Evolutionary conservation across 2,329 filamentous ascomycete genomes (phyloP).

Genomic region (Fusarium continuum): DNA sequence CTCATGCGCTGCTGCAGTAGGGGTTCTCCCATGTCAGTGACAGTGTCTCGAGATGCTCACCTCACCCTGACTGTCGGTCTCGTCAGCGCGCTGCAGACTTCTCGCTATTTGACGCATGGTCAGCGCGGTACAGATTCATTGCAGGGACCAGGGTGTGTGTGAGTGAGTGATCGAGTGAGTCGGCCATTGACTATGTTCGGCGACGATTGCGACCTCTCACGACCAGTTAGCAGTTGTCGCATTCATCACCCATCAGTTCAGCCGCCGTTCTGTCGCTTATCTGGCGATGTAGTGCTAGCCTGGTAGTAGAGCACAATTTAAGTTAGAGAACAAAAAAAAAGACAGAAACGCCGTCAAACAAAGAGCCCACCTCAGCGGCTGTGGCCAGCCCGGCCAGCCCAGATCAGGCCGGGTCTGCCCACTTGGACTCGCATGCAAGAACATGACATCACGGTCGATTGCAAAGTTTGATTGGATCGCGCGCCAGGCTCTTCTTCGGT

Average conservation of each 20-base stretch:
- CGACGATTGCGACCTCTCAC: slow-evolving; percentile 1
- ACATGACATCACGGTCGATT: slow-evolving; percentile 35
- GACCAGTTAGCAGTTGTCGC: slow-evolving; percentile 11
- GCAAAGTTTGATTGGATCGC: slow-evolving; percentile 22
- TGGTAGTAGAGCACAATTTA: not conserved
- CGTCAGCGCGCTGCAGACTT: slow-evolving; percentile 29
- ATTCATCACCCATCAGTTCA: slow-evolving; percentile 2
- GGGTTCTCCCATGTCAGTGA: slow-evolving; percentile 6
- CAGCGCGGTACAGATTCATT: slow-evolving; percentile 29
- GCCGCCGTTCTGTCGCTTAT: slow-evolving; percentile 28
- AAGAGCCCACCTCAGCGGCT: slow-evolving; percentile 24
- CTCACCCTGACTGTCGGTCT: slow-evolving; percentile 31
- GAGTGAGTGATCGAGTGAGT: slow-evolving; percentile 3
- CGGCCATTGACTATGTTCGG: slow-evolving; percentile 1
- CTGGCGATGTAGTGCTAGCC: slow-evolving; percentile 25
- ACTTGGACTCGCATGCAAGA: slow-evolving; percentile 19
- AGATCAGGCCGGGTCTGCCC: slow-evolving; percentile 7
- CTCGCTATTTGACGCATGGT: slow-evolving; percentile 30
- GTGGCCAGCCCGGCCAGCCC: slow-evolving; percentile 16
- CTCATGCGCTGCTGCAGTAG: slow-evolving; percentile 17
- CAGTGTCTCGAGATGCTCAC: slow-evolving; percentile 25
- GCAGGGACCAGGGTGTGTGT: slow-evolving; percentile 14
- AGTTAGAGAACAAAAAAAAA: not conserved
- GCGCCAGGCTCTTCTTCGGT: slow-evolving; percentile 37
- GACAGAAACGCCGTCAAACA: slow-evolving; percentile 15